Percentiles rank a stretch among this genome's conserved stretches.
Evolutionary conservation across 768 basidiomycete species (phyloP).

Genomic region (Rhodotorula diobovata): DNA sequence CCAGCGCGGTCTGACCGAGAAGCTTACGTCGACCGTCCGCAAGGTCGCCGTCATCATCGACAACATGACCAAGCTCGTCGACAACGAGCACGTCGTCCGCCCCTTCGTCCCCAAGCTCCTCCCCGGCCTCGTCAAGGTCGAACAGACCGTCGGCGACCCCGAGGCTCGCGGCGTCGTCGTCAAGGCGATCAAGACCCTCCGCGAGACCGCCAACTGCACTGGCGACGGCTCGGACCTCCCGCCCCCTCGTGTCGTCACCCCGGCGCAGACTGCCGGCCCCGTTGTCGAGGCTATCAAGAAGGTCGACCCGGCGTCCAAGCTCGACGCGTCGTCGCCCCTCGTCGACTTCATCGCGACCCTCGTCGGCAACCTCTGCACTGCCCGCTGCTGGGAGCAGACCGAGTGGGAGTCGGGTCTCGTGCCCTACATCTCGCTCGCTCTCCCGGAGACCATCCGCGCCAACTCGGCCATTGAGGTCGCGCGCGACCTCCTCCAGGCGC

Average conservation of each 20-base stretch:
- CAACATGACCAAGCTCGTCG: constrained; percentile 86
- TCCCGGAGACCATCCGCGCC: constrained; percentile 50
- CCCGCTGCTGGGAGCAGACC: constrained; percentile 47
- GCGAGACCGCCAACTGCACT: constrained; percentile 83
- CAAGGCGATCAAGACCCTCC: constrained; percentile 90
- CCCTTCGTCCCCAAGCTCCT: constrained; percentile 83
- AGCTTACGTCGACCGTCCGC: constrained; percentile 94
- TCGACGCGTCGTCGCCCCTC: constrained; percentile 40
- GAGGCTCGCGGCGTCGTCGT: constrained; percentile 90
- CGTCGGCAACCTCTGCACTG: constrained; percentile 61
- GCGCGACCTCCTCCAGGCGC: constrained; percentile 63
- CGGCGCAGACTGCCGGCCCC: constrained; percentile 60
- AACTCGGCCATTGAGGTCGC: constrained; percentile 70
- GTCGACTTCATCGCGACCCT: constrained; percentile 56
- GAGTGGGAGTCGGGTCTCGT: constrained; percentile 44
- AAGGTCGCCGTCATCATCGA: constrained; percentile 84
- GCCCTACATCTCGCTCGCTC: constrained; percentile 42
- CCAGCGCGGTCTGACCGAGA: constrained; percentile 83
- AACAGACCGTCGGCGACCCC: constrained; percentile 90
- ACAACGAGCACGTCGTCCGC: constrained; percentile 80
- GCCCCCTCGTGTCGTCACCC: constrained; percentile 71
- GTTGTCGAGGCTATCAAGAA: constrained; percentile 77
- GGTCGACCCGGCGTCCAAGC: constrained; percentile 34
- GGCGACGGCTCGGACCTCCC: constrained; percentile 89
- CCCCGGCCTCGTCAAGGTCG: constrained; percentile 78